These are phyloP conservation scores for Neurospora tetraspora DNA, from an alignment of 495 filamentous ascomycete species.

Conservation along the genomic window DNA sequence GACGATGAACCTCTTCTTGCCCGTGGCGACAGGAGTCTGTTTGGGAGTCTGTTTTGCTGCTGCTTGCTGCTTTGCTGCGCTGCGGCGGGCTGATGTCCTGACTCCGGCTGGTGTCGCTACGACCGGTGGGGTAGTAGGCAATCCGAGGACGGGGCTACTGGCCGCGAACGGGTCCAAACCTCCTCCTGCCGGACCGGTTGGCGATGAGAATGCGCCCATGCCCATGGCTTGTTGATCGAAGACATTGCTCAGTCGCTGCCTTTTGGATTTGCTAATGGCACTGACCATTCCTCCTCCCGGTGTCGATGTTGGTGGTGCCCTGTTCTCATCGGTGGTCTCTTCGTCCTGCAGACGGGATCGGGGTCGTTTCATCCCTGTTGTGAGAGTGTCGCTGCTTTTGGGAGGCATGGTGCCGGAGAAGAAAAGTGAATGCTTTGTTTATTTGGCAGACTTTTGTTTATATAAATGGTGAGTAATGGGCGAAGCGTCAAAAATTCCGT, in stretches of 20 bases:
- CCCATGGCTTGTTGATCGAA: neutral
- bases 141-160: neutral
- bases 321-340: neutral
- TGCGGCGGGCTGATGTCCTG: neutral
- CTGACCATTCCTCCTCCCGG: neutral
- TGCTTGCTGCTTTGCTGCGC: neutral
- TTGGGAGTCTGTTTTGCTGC: neutral
- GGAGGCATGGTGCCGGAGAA: neutral
- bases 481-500: neutral
- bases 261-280: neutral
- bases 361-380: neutral
- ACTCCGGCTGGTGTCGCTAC: neutral
- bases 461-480: neutral
- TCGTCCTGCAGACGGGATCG: neutral
- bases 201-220: neutral
- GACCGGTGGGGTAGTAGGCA: neutral
- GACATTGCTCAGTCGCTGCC: neutral
- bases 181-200: neutral
- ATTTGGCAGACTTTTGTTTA: neutral
- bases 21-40: neutral
- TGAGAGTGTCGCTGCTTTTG: neutral
- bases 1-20: neutral
- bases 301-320: neutral
- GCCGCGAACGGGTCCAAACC: neutral
- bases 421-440: neutral